These are phyloP conservation scores for Globisporangium okanoganense DNA, from an alignment of 352 stramenopile genomes.

Conservation along the genomic window DNA sequence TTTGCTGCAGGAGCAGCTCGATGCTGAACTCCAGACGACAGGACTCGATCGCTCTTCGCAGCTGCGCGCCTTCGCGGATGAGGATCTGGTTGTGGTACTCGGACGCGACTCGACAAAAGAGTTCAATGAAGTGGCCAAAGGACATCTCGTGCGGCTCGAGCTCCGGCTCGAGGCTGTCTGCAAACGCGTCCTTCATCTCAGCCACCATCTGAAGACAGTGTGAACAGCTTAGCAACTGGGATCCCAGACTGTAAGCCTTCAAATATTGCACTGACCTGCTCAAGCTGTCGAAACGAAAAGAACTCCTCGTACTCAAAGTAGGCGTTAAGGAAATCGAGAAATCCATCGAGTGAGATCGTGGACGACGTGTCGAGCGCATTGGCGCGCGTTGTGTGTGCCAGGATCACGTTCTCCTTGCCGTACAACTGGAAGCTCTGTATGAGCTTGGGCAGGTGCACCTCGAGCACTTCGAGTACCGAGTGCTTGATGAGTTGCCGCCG, in stretches of 20 bases:
- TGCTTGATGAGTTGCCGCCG: slow-evolving; percentile 40
- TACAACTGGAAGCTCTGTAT: slow-evolving; percentile 67
- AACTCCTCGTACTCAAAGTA: slow-evolving; percentile 80
- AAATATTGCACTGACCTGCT: slow-evolving; percentile 21
- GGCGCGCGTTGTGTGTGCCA: slow-evolving; percentile 1
- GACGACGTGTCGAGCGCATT: slow-evolving; percentile 19
- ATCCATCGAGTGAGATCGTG: slow-evolving; percentile 58
- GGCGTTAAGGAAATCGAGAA: slow-evolving; percentile 74
- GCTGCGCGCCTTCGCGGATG: slow-evolving; percentile 41
- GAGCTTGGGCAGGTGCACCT: slow-evolving; percentile 35
- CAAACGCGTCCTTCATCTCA: slow-evolving; percentile 15
- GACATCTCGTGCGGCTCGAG: slow-evolving; percentile 19
- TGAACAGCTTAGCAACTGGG: slow-evolving; percentile 2
- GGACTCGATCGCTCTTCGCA: slow-evolving; percentile 47
- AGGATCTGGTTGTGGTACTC: slow-evolving; percentile 46
- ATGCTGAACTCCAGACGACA: slow-evolving; percentile 65
- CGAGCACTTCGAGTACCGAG: slow-evolving; percentile 46
- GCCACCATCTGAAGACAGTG: slow-evolving; percentile 11
- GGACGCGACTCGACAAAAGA: slow-evolving; percentile 57
- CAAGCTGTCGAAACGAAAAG: slow-evolving; percentile 46
- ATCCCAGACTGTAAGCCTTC: slow-evolving; percentile 15
- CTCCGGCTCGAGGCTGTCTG: slow-evolving; percentile 4
- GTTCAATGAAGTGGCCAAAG: slow-evolving; percentile 64
- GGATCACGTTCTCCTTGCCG: slow-evolving; percentile 24
- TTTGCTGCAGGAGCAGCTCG: slow-evolving; percentile 51